These are phyloP conservation scores for Theileria equi DNA, from an alignment of 169 alveolate species.

Conservation along the genomic window DNA sequence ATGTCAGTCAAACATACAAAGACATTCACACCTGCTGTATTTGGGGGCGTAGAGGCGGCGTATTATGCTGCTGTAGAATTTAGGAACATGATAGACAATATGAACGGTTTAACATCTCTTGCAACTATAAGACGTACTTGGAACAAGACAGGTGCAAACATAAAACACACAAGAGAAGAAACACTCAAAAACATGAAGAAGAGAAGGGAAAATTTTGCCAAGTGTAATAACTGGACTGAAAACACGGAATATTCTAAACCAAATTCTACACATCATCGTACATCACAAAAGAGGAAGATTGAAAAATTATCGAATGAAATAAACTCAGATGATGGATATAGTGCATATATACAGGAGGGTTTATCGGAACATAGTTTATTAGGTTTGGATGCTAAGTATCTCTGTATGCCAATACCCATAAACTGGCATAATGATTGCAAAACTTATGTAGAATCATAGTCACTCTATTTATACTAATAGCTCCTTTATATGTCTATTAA, in stretches of 20 bases:
- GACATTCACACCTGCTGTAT: slow-evolving; percentile 58
- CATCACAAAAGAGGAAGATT: background rate
- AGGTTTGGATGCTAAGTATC: slow-evolving; percentile 17
- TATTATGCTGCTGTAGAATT: slow-evolving; percentile 62
- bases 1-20: slow-evolving; percentile 45
- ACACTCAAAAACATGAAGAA: background rate
- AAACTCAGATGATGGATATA: too few relatives aligned
- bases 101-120: slow-evolving; percentile 7
- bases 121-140: slow-evolving; percentile 19
- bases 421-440: slow-evolving; percentile 2
- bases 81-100: slow-evolving; percentile 38
- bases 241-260: background rate
- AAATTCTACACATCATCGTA: background rate
- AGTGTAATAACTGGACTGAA: background rate
- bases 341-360: background rate
- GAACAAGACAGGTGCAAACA: slow-evolving; percentile 1
- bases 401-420: slow-evolving; percentile 18
- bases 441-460: too few relatives aligned
- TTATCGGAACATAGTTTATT: slow-evolving; percentile 2
- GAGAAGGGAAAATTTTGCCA: background rate
- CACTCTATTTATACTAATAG: too few relatives aligned
- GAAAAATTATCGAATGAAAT: background rate
- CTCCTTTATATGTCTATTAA: too few relatives aligned
- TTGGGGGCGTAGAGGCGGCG: slow-evolving; percentile 64
- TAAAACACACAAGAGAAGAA: background rate